Conservation (phyloP, 495 filamentous ascomycete genomes). For the Friedmanniomyces simplex region DNA sequence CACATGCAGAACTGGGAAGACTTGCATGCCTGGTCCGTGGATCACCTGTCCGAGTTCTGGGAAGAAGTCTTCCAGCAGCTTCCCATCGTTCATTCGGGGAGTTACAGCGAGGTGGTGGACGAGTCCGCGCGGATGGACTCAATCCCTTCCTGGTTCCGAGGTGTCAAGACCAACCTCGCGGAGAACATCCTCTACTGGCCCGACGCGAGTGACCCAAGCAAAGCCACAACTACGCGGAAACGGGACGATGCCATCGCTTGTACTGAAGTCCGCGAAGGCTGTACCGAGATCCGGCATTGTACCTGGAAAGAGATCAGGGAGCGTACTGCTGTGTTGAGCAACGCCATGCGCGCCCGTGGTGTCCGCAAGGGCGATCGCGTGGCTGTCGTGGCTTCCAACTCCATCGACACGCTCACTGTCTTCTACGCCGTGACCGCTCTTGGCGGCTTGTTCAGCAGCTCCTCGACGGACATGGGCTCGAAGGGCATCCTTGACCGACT, state of each 20-base stretch:
- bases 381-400: conserved; percentile 60
- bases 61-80: conserved; percentile 48
- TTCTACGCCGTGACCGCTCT: conserved; percentile 54
- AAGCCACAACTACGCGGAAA: conserved; percentile 43
- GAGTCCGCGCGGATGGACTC: conserved; percentile 55
- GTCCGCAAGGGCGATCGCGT: conserved; percentile 60
- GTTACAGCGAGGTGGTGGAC: conserved; percentile 43
- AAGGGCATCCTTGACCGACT: conserved; percentile 66
- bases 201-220: conserved; percentile 22
- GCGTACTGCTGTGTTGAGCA: conserved; percentile 44
- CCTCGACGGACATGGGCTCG: conserved; percentile 54
- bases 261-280: conserved; percentile 65
- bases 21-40: conserved; percentile 53
- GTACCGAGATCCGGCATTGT: conserved; percentile 41
- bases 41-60: conserved; percentile 53
- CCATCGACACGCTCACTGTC: conserved; percentile 58
- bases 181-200: conserved; percentile 53
- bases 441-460: conserved; percentile 60
- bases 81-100: conserved; percentile 46
- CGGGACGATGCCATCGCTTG: conserved; percentile 58
- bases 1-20: conserved; percentile 49
- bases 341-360: conserved; percentile 53
- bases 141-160: conserved; percentile 59
- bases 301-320: conserved; percentile 55
- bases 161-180: conserved; percentile 51